phyloP scores from a whole-genome alignment of 2,329 filamentous ascomycete genomes.

The Tolypocladium ovalisporum region DNA sequence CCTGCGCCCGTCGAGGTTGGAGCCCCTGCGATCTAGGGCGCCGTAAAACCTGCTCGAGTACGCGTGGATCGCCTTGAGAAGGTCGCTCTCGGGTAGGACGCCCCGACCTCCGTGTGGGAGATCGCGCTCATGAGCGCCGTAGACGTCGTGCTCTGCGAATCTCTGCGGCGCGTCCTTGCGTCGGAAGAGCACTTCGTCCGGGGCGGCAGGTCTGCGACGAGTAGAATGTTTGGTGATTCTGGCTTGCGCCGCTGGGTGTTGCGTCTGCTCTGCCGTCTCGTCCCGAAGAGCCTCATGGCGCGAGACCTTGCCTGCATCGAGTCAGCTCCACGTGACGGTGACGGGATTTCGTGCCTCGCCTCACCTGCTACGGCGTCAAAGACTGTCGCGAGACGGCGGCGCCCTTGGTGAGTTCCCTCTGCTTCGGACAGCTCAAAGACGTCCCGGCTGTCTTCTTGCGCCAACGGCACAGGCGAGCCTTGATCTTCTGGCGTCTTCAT shows the following conservation, averaged over 20 bases:
- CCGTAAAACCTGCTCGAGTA: constrained; percentile 60
- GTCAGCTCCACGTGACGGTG: constrained; percentile 12
- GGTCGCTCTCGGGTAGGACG: constrained; percentile 54
- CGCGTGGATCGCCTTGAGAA: constrained; percentile 57
- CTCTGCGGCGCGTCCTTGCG: constrained; percentile 52
- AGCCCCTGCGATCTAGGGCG: constrained; percentile 17
- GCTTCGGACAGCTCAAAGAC: not conserved
- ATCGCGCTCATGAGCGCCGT: constrained; percentile 52
- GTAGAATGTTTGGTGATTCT: constrained; percentile 13
- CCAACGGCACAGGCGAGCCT: not conserved
- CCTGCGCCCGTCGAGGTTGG: constrained; percentile 7
- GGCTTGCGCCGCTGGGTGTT: not conserved
- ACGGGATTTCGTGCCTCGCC: constrained; percentile 5
- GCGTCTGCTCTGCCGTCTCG: constrained; percentile 4
- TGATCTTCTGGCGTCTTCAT: not conserved
- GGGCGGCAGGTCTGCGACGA: constrained; percentile 33
- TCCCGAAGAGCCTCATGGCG: constrained; percentile 10
- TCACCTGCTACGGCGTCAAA: constrained; percentile 66
- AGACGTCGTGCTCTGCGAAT: constrained; percentile 61
- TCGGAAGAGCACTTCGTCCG: constrained; percentile 63
- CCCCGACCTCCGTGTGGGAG: constrained; percentile 33
- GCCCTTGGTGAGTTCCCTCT: constrained; percentile 4
- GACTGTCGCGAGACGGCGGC: constrained; percentile 38
- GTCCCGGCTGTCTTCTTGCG: not conserved
- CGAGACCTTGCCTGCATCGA: constrained; percentile 18